Evolutionary conservation across 306 rosid species (phyloP).

Genomic region (Erythrophleum fordii): DNA sequence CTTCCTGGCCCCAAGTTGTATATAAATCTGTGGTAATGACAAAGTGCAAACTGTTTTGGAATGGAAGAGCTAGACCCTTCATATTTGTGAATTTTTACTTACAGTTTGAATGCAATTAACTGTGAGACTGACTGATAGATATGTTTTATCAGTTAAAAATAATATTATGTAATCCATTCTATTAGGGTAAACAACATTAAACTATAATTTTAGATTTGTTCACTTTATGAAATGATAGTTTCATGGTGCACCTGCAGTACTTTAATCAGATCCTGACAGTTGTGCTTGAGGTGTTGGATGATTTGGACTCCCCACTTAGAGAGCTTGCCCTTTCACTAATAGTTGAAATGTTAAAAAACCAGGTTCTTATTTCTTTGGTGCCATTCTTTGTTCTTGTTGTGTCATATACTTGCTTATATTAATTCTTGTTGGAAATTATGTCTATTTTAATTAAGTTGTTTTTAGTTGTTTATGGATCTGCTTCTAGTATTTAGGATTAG

Average conservation of each 20-base stretch:
- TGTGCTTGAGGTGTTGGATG: conserved; percentile 93
- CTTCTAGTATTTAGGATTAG: no score
- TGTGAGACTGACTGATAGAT: conserved; percentile 8
- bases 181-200: conserved; percentile 13
- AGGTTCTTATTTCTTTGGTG: conserved; percentile 57
- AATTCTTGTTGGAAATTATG: not conserved
- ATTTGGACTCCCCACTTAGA: conserved; percentile 76
- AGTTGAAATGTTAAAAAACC: conserved; percentile 89
- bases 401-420: conserved; percentile 11
- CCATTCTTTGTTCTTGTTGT: conserved; percentile 26
- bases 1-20: conserved; percentile 24
- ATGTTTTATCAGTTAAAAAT: conserved; percentile 28
- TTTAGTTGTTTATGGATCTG: no score
- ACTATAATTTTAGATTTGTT: conserved; percentile 24
- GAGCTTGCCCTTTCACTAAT: conserved; percentile 85
- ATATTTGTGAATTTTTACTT: conserved; percentile 12
- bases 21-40: not conserved
- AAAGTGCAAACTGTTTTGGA: not conserved
- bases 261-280: conserved; percentile 94
- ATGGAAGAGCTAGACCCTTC: conserved; percentile 17
- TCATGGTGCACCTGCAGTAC: conserved; percentile 70
- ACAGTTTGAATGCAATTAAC: conserved; percentile 28
- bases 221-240: conserved; percentile 38
- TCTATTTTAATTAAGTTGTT: not conserved
- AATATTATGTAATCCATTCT: not conserved